These are phyloP conservation scores for Talaromyces funiculosus DNA, from an alignment of 2,329 filamentous ascomycete species.

Conservation along the genomic window DNA sequence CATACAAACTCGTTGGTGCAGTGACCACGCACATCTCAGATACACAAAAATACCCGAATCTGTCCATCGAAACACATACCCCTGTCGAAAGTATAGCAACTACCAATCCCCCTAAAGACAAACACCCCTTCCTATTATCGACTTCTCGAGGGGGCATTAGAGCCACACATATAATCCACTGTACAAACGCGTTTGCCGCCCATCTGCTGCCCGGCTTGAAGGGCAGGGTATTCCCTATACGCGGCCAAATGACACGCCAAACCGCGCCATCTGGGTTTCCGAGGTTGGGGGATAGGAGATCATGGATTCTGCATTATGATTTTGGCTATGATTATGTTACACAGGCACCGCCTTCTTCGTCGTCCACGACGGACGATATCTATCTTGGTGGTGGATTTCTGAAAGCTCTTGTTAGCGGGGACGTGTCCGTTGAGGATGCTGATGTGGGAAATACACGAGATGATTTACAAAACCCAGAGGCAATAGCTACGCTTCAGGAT, in stretches of 20 bases:
- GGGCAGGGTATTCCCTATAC: constrained; percentile 34
- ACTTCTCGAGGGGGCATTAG: constrained; percentile 35
- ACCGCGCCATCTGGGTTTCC: constrained; percentile 20
- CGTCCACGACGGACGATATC: constrained; percentile 9
- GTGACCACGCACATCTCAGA: constrained; percentile 21
- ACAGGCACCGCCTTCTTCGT: neutral
- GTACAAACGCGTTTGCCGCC: constrained; percentile 39
- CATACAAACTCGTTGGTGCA: constrained; percentile 32
- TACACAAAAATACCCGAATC: constrained; percentile 20
- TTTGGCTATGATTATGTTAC: constrained; percentile 19
- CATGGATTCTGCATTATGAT: constrained; percentile 29
- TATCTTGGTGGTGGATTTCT: constrained; percentile 14
- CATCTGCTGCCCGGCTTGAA: constrained; percentile 39
- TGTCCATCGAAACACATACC: constrained; percentile 29
- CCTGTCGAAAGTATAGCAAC: constrained; percentile 21
- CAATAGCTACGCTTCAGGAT: constrained; percentile 3
- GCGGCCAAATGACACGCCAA: constrained; percentile 43
- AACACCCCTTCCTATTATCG: constrained; percentile 24
- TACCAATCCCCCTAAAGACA: neutral
- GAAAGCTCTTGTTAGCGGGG: constrained; percentile 8
- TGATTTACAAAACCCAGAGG: constrained; percentile 7
- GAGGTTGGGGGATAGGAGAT: constrained; percentile 19
- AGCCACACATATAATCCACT: constrained; percentile 35
- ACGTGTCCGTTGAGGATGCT: constrained; percentile 6
- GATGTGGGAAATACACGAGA: constrained; percentile 14